Evolutionary conservation across 192 early-diverging fungal species (phyloP).

Genomic region (Backusella psychrophila): DNA sequence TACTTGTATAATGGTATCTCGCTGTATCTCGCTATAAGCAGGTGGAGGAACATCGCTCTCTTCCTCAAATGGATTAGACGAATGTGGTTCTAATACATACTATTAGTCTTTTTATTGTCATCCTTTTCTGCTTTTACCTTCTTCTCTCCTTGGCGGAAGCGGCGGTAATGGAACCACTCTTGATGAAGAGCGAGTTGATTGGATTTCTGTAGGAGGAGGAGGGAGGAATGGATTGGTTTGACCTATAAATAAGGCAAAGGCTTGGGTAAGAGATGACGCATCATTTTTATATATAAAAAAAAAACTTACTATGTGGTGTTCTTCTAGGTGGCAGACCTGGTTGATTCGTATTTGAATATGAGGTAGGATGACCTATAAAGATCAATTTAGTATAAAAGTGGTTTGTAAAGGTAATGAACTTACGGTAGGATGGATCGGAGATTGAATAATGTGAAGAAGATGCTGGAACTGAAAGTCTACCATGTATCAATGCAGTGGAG

Average conservation of each 20-base stretch:
- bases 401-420: background rate
- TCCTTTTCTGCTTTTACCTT: background rate
- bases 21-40: slow-evolving; percentile 4
- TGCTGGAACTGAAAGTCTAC: background rate
- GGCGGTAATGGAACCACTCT: background rate
- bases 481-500: background rate
- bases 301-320: background rate
- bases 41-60: slow-evolving; percentile 1
- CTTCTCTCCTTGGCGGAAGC: background rate
- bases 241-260: background rate
- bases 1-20: slow-evolving; percentile 2
- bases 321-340: background rate
- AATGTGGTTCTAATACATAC: background rate
- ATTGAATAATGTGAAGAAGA: background rate
- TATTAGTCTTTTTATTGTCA: background rate
- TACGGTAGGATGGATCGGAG: background rate
- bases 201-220: background rate
- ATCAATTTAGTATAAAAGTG: no score
- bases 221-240: background rate
- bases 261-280: no score
- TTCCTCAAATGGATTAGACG: slow-evolving; percentile 13
- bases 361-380: background rate
- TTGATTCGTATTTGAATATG: background rate
- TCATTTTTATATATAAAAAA: no score
- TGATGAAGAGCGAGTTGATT: background rate